These are phyloP conservation scores for Anthracocystis setariae DNA, from an alignment of 1,284 basidiomycete genomes.

Conservation along the genomic window DNA sequence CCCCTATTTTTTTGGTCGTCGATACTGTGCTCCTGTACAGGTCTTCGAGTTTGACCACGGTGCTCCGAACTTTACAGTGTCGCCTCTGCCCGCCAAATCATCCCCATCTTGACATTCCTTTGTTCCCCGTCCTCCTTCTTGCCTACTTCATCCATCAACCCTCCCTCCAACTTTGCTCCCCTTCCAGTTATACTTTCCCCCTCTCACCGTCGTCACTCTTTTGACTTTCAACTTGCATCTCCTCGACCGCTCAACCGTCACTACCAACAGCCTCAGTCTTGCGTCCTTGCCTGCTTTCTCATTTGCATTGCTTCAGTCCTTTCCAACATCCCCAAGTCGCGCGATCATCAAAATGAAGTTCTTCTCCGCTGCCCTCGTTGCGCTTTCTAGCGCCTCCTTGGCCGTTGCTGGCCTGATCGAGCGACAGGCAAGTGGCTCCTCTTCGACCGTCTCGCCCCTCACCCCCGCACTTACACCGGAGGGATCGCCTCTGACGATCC, in stretches of 20 bases:
- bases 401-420: conserved; percentile 17
- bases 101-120: not conserved
- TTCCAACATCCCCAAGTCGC: not conserved
- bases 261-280: not conserved
- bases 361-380: conserved; percentile 26
- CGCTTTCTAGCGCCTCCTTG: conserved; percentile 33
- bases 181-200: not conserved
- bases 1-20: conserved; percentile 1
- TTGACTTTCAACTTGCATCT: conserved; percentile 13
- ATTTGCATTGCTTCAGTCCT: not conserved
- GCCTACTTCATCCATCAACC: not conserved
- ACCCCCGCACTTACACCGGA: conserved; percentile 30
- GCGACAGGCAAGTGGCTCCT: conserved; percentile 22
- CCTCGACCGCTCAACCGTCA: not conserved
- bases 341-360: conserved; percentile 44
- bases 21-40: no score
- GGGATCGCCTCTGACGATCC: conserved; percentile 39
- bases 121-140: not conserved
- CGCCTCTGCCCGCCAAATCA: not conserved
- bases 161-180: conserved; percentile 1
- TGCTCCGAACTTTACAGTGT: not conserved
- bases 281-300: not conserved
- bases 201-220: conserved; percentile 44
- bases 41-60: not conserved
- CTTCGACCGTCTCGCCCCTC: conserved; percentile 25